A percentile compares a stretch with the other conserved stretches of the same genome.
These are phyloP conservation scores for Metschnikowia santaceciliae DNA, from an alignment of 805 yeast genomes.

Conservation along the genomic window DNA sequence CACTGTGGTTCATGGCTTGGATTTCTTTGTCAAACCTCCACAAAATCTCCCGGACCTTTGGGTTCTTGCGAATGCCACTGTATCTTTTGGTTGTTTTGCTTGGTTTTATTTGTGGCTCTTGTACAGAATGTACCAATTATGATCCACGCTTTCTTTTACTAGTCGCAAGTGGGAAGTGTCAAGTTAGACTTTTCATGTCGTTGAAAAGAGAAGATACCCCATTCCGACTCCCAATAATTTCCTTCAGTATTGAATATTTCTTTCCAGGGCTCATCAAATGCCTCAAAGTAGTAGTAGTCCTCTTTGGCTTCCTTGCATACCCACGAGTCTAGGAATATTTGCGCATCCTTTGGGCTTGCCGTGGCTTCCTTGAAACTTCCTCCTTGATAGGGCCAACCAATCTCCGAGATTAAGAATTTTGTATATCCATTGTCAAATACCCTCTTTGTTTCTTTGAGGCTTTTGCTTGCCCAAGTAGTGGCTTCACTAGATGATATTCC, in stretches of 20 bases:
- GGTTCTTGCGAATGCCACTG: slow-evolving; percentile 69
- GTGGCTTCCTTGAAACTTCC: slow-evolving; percentile 44
- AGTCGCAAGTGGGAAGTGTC: background rate
- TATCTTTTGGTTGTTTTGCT: slow-evolving; percentile 72
- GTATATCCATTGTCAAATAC: slow-evolving; percentile 23
- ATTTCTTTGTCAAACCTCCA: slow-evolving; percentile 51
- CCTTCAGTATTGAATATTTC: slow-evolving; percentile 44
- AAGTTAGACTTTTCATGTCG: slow-evolving; percentile 2
- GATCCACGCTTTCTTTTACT: background rate
- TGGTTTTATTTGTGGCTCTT: slow-evolving; percentile 83
- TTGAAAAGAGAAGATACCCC: slow-evolving; percentile 52
- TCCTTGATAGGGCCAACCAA: slow-evolving; percentile 72
- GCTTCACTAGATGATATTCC: slow-evolving; percentile 50
- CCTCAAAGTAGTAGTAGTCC: slow-evolving; percentile 63
- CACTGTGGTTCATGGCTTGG: slow-evolving; percentile 50
- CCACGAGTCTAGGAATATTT: slow-evolving; percentile 49
- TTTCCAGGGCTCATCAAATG: slow-evolving; percentile 74
- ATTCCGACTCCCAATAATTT: slow-evolving; percentile 62
- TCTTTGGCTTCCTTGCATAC: slow-evolving; percentile 38
- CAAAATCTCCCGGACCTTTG: slow-evolving; percentile 73
- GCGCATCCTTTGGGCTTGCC: slow-evolving; percentile 45
- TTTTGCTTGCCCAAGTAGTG: slow-evolving; percentile 44
- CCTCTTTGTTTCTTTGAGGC: slow-evolving; percentile 24
- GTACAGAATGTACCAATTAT: slow-evolving; percentile 36
- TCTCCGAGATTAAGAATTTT: slow-evolving; percentile 50